phyloP scores from a whole-genome alignment of 805 yeast species.

The Yarrowia sp. region DNA sequence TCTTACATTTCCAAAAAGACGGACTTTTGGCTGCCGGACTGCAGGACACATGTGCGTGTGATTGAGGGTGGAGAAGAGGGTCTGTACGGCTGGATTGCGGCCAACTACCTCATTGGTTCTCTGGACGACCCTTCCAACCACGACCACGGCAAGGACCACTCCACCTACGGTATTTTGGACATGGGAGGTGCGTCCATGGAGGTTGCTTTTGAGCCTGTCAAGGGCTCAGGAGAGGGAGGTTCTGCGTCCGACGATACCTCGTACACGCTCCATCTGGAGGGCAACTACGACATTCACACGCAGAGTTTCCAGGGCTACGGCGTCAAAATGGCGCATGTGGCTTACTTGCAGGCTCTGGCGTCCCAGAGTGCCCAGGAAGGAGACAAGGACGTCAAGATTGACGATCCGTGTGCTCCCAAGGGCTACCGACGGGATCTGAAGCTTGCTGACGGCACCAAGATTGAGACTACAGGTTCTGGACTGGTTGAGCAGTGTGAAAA shows the following conservation, averaged over 20 bases:
- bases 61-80: slow-evolving; percentile 97
- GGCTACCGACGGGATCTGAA: slow-evolving; percentile 43
- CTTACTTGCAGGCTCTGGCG: slow-evolving; percentile 44
- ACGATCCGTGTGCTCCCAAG: slow-evolving; percentile 80
- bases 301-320: slow-evolving; percentile 99
- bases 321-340: slow-evolving; percentile 82
- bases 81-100: slow-evolving; percentile 91
- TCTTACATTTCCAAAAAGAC: slow-evolving; percentile 50
- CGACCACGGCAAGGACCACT: slow-evolving; percentile 32
- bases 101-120: slow-evolving; percentile 75
- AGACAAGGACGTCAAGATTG: slow-evolving; percentile 36
- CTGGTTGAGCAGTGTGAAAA: slow-evolving; percentile 69
- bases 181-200: slow-evolving; percentile 99
- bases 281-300: slow-evolving; percentile 77
- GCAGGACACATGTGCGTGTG: slow-evolving; percentile 70
- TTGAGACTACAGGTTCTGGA: slow-evolving; percentile 65
- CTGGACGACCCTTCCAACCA: slow-evolving; percentile 40
- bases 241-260: slow-evolving; percentile 69
- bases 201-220: slow-evolving; percentile 81
- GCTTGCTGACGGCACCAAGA: slow-evolving; percentile 27
- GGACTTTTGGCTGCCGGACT: slow-evolving; percentile 53
- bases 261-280: slow-evolving; percentile 53
- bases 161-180: slow-evolving; percentile 88
- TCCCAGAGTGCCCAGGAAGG: background rate
- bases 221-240: slow-evolving; percentile 41